A percentile compares a stretch with the other conserved stretches of the same genome.
Conservation (phyloP, 2,329 filamentous ascomycete species). For the Trichoderma brevicompactum region DNA sequence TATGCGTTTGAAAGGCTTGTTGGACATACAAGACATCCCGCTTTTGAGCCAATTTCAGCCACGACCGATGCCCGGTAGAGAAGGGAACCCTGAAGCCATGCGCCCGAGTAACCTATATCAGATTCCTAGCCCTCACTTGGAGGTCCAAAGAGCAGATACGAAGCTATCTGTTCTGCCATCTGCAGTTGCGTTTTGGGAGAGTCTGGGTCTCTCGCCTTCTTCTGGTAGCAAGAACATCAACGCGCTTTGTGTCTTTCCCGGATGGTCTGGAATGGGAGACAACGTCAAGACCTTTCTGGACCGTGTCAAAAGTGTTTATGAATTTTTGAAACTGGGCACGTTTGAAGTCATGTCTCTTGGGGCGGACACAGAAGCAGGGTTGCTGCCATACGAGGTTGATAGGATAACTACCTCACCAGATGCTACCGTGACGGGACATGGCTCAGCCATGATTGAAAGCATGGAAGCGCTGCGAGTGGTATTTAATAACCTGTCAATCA, state of each 20-base stretch:
- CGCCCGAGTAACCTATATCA: constrained; percentile 61
- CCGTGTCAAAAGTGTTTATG: constrained; percentile 71
- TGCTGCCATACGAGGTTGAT: constrained; percentile 57
- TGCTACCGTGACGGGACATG: constrained; percentile 47
- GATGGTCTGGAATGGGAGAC: constrained; percentile 64
- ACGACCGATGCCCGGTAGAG: constrained; percentile 50
- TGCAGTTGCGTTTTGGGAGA: constrained; percentile 80
- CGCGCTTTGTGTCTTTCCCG: constrained; percentile 72
- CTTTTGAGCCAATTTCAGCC: constrained; percentile 58
- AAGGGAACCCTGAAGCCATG: constrained; percentile 50
- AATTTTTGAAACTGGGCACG: constrained; percentile 71
- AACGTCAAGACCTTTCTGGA: constrained; percentile 67
- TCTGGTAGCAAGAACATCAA: constrained; percentile 73
- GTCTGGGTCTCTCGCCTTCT: constrained; percentile 72
- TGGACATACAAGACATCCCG: constrained; percentile 63
- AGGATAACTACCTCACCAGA: constrained; percentile 49
- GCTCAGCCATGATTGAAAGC: constrained; percentile 53
- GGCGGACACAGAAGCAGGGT: constrained; percentile 47
- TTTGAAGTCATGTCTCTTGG: constrained; percentile 59
- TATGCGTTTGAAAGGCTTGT: constrained; percentile 51
- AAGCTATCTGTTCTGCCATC: constrained; percentile 75
- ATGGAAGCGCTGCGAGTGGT: constrained; percentile 55
- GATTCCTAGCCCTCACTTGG: constrained; percentile 71
- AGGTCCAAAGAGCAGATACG: constrained; percentile 70
- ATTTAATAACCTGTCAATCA: constrained; percentile 48